These are phyloP conservation scores for Pseudonitzschia pungens DNA, from an alignment of 108 stramenopile species.

Conservation along the genomic window DNA sequence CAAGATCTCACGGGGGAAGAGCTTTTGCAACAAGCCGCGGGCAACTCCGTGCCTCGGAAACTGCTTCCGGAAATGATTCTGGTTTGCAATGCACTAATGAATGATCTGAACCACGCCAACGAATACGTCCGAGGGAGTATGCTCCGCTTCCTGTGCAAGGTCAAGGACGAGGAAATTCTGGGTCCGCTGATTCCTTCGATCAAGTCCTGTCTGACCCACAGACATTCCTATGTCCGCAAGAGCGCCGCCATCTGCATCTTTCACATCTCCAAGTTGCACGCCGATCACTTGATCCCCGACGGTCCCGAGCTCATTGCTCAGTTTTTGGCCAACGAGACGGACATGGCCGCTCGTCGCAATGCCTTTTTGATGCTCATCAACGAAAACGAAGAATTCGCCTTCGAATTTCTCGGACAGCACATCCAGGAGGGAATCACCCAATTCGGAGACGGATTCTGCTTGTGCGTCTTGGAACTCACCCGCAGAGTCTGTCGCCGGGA, in stretches of 20 bases:
- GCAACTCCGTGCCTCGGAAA: conserved; percentile 82
- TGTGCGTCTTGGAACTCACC: conserved; percentile 96
- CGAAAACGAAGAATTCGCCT: conserved; percentile 92
- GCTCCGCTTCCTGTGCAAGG: conserved; percentile 97
- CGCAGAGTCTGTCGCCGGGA: conserved; percentile 95
- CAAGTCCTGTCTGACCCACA: conserved; percentile 94
- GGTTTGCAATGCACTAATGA: conserved; percentile 98
- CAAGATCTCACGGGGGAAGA: conserved; percentile 83
- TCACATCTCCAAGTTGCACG: conserved; percentile 90
- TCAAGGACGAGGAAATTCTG: conserved; percentile 96
- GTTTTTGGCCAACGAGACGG: conserved; percentile 88
- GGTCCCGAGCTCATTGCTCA: conserved; percentile 93
- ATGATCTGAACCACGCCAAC: conserved; percentile 98
- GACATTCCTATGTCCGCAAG: conserved; percentile 97
- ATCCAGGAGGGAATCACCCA: conserved; percentile 86
- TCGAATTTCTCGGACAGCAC: conserved; percentile 94
- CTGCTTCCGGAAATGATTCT: conserved; percentile 98
- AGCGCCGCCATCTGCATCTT: conserved; percentile 96
- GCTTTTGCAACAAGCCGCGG: conserved; percentile 62
- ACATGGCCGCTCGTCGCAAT: conserved; percentile 92
- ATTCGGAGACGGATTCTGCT: conserved; percentile 95
- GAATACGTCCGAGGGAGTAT: conserved; percentile 99
- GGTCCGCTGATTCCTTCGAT: conserved; percentile 95
- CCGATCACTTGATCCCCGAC: conserved; percentile 92
- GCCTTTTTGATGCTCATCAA: conserved; percentile 99